Evolutionary conservation across 78 protist genomes (phyloP).

Genomic region (Dictyostelium citrinum): DNA sequence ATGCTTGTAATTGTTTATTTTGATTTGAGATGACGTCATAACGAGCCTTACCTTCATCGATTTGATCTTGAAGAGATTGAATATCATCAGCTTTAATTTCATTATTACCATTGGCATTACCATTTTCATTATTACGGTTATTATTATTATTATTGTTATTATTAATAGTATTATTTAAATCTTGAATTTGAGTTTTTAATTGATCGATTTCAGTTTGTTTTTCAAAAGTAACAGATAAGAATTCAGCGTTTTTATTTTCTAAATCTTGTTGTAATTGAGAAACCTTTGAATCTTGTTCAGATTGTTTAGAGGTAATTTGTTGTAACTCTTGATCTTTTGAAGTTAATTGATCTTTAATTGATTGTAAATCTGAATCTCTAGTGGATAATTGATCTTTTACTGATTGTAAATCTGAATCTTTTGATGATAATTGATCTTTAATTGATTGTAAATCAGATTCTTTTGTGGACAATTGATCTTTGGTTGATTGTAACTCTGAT

Average conservation of each 20-base stretch:
- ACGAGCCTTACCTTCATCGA: slow-evolving; percentile 56
- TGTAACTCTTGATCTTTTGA: slow-evolving; percentile 11
- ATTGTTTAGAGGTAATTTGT: not conserved
- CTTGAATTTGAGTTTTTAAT: slow-evolving; percentile 9
- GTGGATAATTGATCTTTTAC: not conserved
- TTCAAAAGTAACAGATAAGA: not conserved
- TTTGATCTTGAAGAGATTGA: slow-evolving; percentile 47
- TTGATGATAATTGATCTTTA: not conserved
- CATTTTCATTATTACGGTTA: not conserved
- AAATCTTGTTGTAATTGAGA: not conserved
- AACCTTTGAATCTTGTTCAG: not conserved
- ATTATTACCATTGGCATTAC: not conserved
- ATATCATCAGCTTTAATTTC: slow-evolving; percentile 25
- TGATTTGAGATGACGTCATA: not conserved
- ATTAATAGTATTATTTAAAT: not conserved
- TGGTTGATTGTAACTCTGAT: not conserved
- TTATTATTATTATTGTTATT: not conserved
- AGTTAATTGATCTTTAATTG: not conserved
- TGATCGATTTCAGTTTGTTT: slow-evolving; percentile 12
- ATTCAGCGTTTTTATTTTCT: not conserved
- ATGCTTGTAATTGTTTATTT: slow-evolving; percentile 18
- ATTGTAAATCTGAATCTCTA: not conserved
- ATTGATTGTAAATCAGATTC: not conserved
- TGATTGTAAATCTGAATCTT: not conserved
- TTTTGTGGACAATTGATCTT: not conserved